Percentiles rank a stretch among this genome's conserved stretches.
phyloP scores from a whole-genome alignment of 306 rosid genomes.

The Begonia loranthoides region DNA sequence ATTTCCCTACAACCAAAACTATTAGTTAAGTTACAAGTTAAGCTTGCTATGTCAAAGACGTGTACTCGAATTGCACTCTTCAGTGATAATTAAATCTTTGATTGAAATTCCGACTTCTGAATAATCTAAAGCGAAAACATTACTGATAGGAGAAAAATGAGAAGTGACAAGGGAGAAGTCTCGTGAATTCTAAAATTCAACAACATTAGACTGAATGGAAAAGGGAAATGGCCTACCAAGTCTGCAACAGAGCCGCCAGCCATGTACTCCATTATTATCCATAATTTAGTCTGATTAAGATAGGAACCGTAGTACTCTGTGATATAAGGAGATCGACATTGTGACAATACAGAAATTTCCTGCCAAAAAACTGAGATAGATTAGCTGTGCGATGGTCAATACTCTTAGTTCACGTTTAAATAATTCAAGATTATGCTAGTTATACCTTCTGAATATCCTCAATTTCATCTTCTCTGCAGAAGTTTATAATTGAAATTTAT shows the following conservation, averaged over 20 bases:
- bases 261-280: conserved; percentile 99
- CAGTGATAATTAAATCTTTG: too few species aligned
- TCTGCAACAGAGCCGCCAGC: conserved; percentile 99
- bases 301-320: conserved; percentile 95
- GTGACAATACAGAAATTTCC: conserved; percentile 97
- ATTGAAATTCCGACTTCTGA: too few species aligned
- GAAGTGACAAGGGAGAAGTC: conserved; percentile 6
- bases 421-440: conserved; percentile 10
- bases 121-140: too few species aligned
- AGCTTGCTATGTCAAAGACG: too few species aligned
- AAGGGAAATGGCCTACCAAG: conserved; percentile 61
- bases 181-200: conserved; percentile 2
- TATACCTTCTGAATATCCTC: conserved; percentile 96
- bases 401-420: conserved; percentile 8
- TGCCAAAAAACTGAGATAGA: conserved; percentile 44
- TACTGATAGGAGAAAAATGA: too few species aligned
- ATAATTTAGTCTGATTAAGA: conserved; percentile 88
- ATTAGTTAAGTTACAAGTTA: too few species aligned
- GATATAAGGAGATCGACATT: conserved; percentile 91
- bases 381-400: conserved; percentile 15
- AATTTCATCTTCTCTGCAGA: conserved; percentile 91
- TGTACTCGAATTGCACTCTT: too few species aligned
- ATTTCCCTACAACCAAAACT: too few species aligned
- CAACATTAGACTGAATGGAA: neutral
- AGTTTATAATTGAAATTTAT: conserved; percentile 11